Conservation (phyloP, 75 land plant genomes). For the Pseudotsuga menziesii region DNA sequence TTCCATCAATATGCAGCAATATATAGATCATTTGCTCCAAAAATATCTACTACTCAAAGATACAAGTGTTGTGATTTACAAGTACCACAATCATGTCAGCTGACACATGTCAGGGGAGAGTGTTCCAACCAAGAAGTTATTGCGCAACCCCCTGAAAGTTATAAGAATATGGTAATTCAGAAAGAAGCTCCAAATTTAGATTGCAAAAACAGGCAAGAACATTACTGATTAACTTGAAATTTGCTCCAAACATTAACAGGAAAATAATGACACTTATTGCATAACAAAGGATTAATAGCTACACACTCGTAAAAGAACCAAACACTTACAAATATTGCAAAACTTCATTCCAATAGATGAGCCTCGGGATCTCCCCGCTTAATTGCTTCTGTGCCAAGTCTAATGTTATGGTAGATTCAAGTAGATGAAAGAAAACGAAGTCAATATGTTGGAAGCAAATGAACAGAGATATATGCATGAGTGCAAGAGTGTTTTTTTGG, state of each 20-base stretch:
- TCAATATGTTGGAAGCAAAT: too few relatives aligned
- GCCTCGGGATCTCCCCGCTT: constrained; percentile 86
- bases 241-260: too few relatives aligned
- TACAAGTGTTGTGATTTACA: constrained; percentile 45
- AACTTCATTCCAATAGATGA: constrained; percentile 97
- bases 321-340: constrained; percentile 81
- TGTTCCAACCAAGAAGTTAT: constrained; percentile 66
- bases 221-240: too few relatives aligned
- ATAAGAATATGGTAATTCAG: background rate
- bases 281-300: too few relatives aligned
- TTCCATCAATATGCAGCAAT: background rate
- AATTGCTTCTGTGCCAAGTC: constrained; percentile 83
- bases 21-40: too few relatives aligned
- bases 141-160: constrained; percentile 52
- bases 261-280: too few relatives aligned
- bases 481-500: too few relatives aligned
- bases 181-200: background rate
- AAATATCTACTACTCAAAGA: background rate
- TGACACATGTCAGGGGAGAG: constrained; percentile 89
- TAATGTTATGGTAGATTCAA: too few relatives aligned
- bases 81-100: constrained; percentile 79
- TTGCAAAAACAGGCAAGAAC: too few relatives aligned
- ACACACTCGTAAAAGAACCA: background rate
- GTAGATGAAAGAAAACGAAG: too few relatives aligned
- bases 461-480: too few relatives aligned